Conservation (phyloP, 768 basidiomycete species). For the Phaeolepiota aurea region DNA sequence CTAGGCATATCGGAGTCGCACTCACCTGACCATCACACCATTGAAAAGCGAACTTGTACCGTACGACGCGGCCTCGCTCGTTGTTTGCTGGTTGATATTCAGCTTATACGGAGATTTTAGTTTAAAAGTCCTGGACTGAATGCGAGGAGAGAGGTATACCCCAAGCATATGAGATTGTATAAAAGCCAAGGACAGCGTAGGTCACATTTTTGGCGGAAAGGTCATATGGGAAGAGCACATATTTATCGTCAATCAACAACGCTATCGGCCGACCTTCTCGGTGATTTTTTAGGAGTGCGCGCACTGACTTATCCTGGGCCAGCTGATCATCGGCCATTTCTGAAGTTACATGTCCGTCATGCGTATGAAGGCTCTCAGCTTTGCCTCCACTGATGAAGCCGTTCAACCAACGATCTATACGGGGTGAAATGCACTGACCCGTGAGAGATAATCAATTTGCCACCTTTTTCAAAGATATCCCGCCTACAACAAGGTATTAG, state of each 20-base stretch:
- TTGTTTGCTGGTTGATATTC: conserved; percentile 52
- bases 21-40: conserved; percentile 69
- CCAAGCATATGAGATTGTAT: conserved; percentile 65
- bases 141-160: conserved; percentile 29
- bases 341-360: conserved; percentile 27
- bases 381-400: conserved; percentile 52
- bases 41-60: conserved; percentile 79
- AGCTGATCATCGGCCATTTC: conserved; percentile 56
- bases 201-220: conserved; percentile 36
- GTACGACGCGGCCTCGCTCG: conserved; percentile 44
- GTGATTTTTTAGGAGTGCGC: conserved; percentile 56
- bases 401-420: background rate
- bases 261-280: conserved; percentile 49
- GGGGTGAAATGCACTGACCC: conserved; percentile 41
- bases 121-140: background rate
- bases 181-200: conserved; percentile 58
- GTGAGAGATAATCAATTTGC: conserved; percentile 74
- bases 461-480: conserved; percentile 56
- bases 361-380: conserved; percentile 44
- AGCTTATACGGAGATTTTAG: conserved; percentile 26
- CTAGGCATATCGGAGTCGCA: background rate
- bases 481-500: too few species aligned
- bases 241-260: conserved; percentile 69
- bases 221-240: conserved; percentile 66
- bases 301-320: conserved; percentile 61